These are phyloP conservation scores for Sequoiadendron giganteum DNA, from an alignment of 75 land plant genomes.

Conservation along the genomic window DNA sequence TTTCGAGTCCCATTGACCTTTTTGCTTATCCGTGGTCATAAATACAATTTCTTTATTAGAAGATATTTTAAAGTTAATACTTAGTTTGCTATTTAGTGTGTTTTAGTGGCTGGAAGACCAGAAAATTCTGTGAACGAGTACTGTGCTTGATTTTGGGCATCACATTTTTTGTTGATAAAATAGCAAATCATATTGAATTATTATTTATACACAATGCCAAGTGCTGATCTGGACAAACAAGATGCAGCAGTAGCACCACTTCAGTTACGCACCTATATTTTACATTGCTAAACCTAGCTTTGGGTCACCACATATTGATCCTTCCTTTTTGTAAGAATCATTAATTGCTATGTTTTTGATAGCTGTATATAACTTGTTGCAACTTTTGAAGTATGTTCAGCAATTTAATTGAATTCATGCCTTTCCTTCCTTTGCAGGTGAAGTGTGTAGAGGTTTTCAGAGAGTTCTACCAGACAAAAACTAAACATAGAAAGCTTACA, in stretches of 20 bases:
- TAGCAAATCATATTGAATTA: background rate
- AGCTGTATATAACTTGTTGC: background rate
- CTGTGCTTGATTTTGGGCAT: background rate
- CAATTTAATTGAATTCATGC: background rate
- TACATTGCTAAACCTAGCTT: background rate
- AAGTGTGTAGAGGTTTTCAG: constrained; percentile 91
- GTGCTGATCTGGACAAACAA: background rate
- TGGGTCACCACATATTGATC: background rate
- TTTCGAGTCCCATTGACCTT: too few species aligned
- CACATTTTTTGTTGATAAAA: background rate
- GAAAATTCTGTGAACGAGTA: background rate
- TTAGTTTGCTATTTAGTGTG: background rate
- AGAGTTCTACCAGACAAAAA: constrained; percentile 91
- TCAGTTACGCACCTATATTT: background rate
- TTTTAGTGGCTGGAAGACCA: too few species aligned
- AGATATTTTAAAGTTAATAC: background rate
- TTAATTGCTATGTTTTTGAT: background rate
- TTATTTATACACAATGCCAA: background rate
- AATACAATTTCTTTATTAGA: background rate
- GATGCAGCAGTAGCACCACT: background rate
- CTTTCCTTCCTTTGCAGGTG: constrained; percentile 40
- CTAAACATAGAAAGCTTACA: constrained; percentile 92
- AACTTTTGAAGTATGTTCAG: background rate
- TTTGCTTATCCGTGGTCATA: too few species aligned
- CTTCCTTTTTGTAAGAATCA: background rate